These are phyloP conservation scores for Grigorovia yakushimaensis DNA, from an alignment of 805 yeast genomes.

Conservation along the genomic window DNA sequence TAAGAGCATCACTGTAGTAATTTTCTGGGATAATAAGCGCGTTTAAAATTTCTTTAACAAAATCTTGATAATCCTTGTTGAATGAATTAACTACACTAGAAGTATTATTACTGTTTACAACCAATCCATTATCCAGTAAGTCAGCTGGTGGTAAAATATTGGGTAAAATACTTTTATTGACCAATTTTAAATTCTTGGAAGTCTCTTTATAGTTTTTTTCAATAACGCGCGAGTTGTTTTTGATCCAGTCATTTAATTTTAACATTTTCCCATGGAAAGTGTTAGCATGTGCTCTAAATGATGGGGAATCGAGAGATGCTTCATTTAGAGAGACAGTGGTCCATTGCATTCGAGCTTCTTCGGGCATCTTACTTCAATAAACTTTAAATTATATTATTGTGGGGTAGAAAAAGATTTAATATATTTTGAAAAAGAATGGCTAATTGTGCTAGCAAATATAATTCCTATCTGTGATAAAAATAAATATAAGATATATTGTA, in stretches of 20 bases:
- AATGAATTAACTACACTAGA: slow-evolving; percentile 13
- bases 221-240: slow-evolving; percentile 35
- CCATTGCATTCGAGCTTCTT: slow-evolving; percentile 3
- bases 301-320: slow-evolving; percentile 45
- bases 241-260: slow-evolving; percentile 57
- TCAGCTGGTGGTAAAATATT: slow-evolving; percentile 38
- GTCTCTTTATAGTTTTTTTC: slow-evolving; percentile 33
- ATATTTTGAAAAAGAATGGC: neutral
- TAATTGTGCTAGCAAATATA: neutral
- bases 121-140: slow-evolving; percentile 47
- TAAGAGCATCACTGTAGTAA: slow-evolving; percentile 7
- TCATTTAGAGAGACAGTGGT: slow-evolving; percentile 14
- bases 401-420: too few relatives aligned
- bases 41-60: slow-evolving; percentile 9
- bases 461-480: too few relatives aligned
- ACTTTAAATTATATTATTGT: neutral
- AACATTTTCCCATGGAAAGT: slow-evolving; percentile 50
- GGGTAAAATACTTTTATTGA: slow-evolving; percentile 35
- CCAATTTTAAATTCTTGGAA: slow-evolving; percentile 37
- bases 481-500: too few relatives aligned
- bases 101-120: slow-evolving; percentile 63
- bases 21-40: slow-evolving; percentile 11
- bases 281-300: slow-evolving; percentile 71
- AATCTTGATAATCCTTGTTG: slow-evolving; percentile 11
- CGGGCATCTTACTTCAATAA: neutral